Base-by-base conservation (phyloP, 1,284 basidiomycete species). In the Cryptococcus amylolentus region DNA sequence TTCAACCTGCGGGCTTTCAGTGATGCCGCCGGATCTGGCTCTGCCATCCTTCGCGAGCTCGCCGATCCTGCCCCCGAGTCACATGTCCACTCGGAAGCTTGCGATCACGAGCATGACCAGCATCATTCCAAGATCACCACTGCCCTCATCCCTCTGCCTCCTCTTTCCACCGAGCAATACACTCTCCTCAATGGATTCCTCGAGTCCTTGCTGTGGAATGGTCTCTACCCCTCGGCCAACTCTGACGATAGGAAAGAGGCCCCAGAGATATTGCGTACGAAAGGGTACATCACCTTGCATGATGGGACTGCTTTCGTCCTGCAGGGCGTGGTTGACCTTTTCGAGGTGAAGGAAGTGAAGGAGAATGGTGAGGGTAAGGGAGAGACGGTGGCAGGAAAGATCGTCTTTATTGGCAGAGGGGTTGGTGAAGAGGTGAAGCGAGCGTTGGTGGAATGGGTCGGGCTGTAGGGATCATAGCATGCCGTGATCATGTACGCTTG, bases 381-480 rank as follows among this genome's bases (percentile, higher is more conserved):
- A 14, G 39, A 42, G 37, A 38, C 46, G 57, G 31, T 35, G 10
- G 40, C 61, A 31, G 89, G 90, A 16, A 93, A 93, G 77, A 68
- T 96, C 28, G 89, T 94, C 2, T 81, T 96, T 56, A 95, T 96
- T 54, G 92, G 92, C 9, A 87, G 86, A 65, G 88, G 88, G 1
- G 73, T 95, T 12, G 69, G 63, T n/a, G 66, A 70, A 4, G 52
- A 60, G n/a, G 46, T 74, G 26, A 55, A 39, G 18, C 27, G 49
- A 12, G 43, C 46, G 26, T 48, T 70, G 14, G 26, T 12, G 14
- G 14, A 52, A 6, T 60, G 41, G 45, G 42, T 60, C 23, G 53
- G 51, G 14, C 48, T 60, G 52, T 47, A 39, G 31, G 31, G 31
- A 35, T 35, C 23, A 23, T 23, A 23, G 23, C 23, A 23, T 23